Evolutionary conservation across 2,329 filamentous ascomycete species (phyloP).

Genomic region (Dactylonectria macrodidyma): DNA sequence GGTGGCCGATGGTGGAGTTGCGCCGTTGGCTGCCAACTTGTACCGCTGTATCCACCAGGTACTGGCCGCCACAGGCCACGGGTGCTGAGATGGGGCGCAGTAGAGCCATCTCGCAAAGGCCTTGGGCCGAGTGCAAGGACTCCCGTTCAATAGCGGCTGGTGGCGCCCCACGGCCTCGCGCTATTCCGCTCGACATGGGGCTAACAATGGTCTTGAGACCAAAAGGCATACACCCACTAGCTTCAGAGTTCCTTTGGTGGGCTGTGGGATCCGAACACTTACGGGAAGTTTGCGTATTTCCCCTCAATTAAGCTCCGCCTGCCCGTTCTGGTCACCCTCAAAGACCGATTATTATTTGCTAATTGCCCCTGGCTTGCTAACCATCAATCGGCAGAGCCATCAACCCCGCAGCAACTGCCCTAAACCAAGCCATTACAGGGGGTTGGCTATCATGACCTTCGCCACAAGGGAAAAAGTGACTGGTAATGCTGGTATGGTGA

Average conservation of each 20-base stretch:
- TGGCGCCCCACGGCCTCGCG: conserved; percentile 8
- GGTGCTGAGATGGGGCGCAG: neutral
- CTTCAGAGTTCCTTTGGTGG: neutral
- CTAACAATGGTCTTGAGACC: conserved; percentile 21
- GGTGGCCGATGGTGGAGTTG: neutral
- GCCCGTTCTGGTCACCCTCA: neutral
- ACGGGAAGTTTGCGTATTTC: neutral
- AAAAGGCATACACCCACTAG: conserved; percentile 1
- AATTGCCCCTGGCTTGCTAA: neutral
- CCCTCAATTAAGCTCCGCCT: neutral
- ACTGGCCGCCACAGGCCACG: neutral
- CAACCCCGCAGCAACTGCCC: neutral
- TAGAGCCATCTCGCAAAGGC: neutral
- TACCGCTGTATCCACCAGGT: neutral
- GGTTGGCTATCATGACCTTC: neutral
- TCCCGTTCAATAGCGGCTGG: conserved; percentile 22
- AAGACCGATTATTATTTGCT: neutral
- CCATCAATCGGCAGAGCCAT: neutral
- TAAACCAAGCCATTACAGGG: neutral
- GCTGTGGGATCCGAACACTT: neutral
- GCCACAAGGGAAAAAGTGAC: neutral
- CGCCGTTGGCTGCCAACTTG: neutral
- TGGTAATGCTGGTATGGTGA: neutral
- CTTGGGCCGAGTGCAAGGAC: neutral
- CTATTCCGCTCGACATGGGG: conserved; percentile 2